phyloP scores from a whole-genome alignment of 352 stramenopile genomes.

The Globisporangium barbulae region DNA sequence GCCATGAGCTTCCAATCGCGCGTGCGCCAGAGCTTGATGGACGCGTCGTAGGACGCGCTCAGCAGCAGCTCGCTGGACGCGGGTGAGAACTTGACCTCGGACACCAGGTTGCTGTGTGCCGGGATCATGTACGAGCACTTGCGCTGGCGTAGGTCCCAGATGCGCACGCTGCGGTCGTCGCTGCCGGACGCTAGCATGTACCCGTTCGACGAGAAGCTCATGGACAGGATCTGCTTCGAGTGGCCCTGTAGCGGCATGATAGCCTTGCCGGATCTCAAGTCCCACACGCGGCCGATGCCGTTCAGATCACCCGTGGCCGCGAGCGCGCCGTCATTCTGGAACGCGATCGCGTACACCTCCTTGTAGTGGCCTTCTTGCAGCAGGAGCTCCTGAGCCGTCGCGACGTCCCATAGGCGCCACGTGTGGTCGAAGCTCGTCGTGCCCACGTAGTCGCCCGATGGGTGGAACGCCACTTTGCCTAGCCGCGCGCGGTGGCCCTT shows the following conservation, averaged over 20 bases:
- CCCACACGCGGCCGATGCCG: slow-evolving; percentile 94
- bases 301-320: slow-evolving; percentile 93
- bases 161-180: slow-evolving; percentile 94
- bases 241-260: slow-evolving; percentile 91
- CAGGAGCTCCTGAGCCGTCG: slow-evolving; percentile 89
- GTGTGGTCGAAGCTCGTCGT: slow-evolving; percentile 97
- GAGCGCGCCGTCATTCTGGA: slow-evolving; percentile 94
- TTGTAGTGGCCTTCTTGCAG: slow-evolving; percentile 96
- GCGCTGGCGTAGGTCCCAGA: slow-evolving; percentile 95
- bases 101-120: slow-evolving; percentile 94
- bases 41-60: slow-evolving; percentile 94
- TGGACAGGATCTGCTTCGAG: slow-evolving; percentile 93
- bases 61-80: slow-evolving; percentile 83
- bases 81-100: slow-evolving; percentile 87
- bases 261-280: slow-evolving; percentile 94
- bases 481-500: slow-evolving; percentile 71
- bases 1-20: slow-evolving; percentile 91
- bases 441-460: slow-evolving; percentile 88
- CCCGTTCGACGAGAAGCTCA: slow-evolving; percentile 93
- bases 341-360: slow-evolving; percentile 94
- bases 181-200: slow-evolving; percentile 92
- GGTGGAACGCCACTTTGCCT: slow-evolving; percentile 93
- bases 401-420: slow-evolving; percentile 97
- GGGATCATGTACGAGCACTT: slow-evolving; percentile 92
- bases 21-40: slow-evolving; percentile 93